Evolutionary conservation across 495 filamentous ascomycete genomes (phyloP).

Genomic region (Chaetomidium leptoderma): DNA sequence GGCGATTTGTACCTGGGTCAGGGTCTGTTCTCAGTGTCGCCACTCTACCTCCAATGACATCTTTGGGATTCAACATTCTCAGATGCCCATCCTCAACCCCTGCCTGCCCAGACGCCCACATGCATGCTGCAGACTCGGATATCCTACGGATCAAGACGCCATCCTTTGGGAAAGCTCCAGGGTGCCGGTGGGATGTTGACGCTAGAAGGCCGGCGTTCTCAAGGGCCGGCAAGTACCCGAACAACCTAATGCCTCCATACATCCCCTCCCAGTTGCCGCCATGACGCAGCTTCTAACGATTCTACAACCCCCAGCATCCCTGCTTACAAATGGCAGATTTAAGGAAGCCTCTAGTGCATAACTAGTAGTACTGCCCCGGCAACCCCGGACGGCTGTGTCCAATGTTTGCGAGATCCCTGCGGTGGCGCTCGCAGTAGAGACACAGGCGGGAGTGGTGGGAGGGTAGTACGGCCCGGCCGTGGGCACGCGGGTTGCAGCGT

Average conservation of each 20-base stretch:
- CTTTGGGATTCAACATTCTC: constrained; percentile 7
- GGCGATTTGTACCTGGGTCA: background rate
- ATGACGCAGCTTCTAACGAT: background rate
- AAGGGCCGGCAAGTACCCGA: background rate
- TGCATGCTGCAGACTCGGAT: background rate
- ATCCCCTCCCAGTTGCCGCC: background rate
- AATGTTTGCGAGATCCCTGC: constrained; percentile 18
- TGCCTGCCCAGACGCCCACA: constrained; percentile 4
- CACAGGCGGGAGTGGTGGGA: constrained; percentile 12
- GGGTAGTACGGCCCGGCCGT: constrained; percentile 14
- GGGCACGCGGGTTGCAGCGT: constrained; percentile 18
- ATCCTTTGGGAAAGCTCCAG: background rate
- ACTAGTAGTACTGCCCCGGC: background rate
- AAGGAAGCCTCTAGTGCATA: too few relatives aligned
- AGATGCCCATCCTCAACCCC: background rate
- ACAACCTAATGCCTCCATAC: background rate
- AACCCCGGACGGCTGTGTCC: constrained; percentile 8
- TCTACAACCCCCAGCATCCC: background rate
- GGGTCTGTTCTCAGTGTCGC: background rate
- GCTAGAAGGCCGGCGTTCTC: background rate
- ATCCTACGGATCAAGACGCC: background rate
- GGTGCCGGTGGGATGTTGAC: background rate
- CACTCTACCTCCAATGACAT: constrained; percentile 2
- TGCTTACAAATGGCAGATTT: too few relatives aligned
- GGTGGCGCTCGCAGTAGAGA: constrained; percentile 15